These are phyloP conservation scores for Ricinus communis DNA, from an alignment of 345 rosid genomes.

Conservation along the genomic window DNA sequence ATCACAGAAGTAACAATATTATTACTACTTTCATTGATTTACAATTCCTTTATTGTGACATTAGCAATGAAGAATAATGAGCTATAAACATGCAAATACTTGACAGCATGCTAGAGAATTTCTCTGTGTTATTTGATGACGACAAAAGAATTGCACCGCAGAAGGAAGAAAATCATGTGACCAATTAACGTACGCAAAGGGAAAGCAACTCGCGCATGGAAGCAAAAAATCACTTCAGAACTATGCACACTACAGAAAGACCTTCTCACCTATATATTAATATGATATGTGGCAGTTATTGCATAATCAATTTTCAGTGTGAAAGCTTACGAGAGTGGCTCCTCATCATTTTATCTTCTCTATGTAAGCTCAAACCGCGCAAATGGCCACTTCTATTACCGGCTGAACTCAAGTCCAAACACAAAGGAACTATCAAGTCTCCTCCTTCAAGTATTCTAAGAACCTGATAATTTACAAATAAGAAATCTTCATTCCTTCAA, in stretches of 20 bases:
- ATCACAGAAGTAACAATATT: neutral
- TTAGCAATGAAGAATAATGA: neutral
- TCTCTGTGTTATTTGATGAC: neutral
- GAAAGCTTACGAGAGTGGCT: conserved; percentile 56
- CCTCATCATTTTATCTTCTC: conserved; percentile 29
- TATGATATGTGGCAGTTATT: neutral
- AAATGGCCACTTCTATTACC: conserved; percentile 67
- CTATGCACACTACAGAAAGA: conserved; percentile 8
- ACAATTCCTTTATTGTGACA: conserved; percentile 2
- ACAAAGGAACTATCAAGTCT: conserved; percentile 37
- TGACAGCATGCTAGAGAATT: neutral
- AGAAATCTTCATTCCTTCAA: neutral
- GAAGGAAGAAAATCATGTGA: neutral
- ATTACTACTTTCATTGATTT: neutral
- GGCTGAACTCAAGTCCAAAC: conserved; percentile 46
- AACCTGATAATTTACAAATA: conserved; percentile 16
- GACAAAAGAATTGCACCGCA: neutral
- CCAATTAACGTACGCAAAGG: neutral
- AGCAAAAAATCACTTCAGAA: neutral
- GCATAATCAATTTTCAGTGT: conserved; percentile 26
- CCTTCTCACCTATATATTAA: neutral
- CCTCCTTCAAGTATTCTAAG: conserved; percentile 63
- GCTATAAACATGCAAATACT: neutral
- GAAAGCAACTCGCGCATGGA: neutral
- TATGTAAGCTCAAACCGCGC: conserved; percentile 36